A percentile compares a stretch with the other conserved stretches of the same genome.
Evolutionary conservation across 225 moss, liverwort and hornwort genomes (phyloP).

Genomic region (Rhytidiadelphus loreus): DNA sequence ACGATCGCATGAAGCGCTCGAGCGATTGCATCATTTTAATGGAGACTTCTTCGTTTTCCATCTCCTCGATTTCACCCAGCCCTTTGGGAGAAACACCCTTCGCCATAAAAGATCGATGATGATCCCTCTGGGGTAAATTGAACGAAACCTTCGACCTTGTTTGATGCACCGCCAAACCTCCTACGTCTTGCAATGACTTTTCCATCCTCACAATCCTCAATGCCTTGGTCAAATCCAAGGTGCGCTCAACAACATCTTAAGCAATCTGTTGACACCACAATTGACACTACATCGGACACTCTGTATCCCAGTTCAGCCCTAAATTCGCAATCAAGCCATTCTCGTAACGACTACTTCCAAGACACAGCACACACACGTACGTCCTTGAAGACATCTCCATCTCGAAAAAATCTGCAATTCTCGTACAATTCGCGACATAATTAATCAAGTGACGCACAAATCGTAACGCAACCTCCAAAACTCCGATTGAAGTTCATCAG

Average conservation of each 20-base stretch:
- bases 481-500: not conserved
- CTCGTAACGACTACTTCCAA: not conserved
- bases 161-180: not conserved
- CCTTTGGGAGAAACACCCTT: constrained; percentile 3
- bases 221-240: not conserved
- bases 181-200: not conserved
- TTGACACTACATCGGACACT: not conserved
- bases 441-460: not conserved
- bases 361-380: not conserved
- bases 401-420: not conserved
- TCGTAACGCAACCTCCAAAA: not conserved
- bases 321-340: not conserved
- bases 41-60: constrained; percentile 24
- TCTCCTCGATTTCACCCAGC: constrained; percentile 17
- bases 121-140: not conserved
- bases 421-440: not conserved
- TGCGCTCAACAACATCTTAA: not conserved
- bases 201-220: not conserved
- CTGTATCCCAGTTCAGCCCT: not conserved
- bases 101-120: not conserved
- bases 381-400: not conserved
- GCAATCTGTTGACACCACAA: not conserved
- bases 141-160: not conserved
- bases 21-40: constrained; percentile 19
- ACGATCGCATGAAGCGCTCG: constrained; percentile 24